phyloP scores from a whole-genome alignment of 2,329 filamentous ascomycete genomes.

The Thielaviopsis populi region DNA sequence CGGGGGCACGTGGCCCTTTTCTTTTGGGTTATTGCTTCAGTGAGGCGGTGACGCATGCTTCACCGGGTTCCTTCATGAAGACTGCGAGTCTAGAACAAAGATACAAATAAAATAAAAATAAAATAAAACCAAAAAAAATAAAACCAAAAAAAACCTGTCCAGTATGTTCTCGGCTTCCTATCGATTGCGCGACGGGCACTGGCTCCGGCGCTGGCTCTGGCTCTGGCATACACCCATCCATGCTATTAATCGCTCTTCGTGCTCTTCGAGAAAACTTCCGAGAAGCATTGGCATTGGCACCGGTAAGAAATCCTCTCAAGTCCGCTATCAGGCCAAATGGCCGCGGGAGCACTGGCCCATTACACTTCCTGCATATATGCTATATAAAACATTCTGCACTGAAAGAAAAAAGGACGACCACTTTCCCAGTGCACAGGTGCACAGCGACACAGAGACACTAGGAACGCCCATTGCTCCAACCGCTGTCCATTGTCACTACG shows the following conservation, averaged over 20 bases:
- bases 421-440: not conserved
- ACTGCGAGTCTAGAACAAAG: not conserved
- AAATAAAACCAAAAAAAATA: too few relatives aligned
- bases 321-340: not conserved
- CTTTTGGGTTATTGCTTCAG: not conserved
- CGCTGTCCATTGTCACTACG: not conserved
- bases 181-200: not conserved
- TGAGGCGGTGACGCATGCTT: not conserved
- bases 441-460: not conserved
- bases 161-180: not conserved
- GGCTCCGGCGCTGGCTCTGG: too few relatives aligned
- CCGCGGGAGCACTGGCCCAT: not conserved
- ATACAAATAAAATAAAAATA: too few relatives aligned
- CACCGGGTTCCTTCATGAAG: not conserved
- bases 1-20: not conserved
- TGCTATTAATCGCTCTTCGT: not conserved
- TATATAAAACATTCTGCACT: not conserved
- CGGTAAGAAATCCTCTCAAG: not conserved
- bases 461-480: not conserved
- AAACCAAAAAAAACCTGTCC: too few relatives aligned
- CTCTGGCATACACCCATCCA: not conserved
- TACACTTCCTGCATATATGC: not conserved
- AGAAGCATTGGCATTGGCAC: not conserved
- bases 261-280: not conserved
- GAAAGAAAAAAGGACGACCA: not conserved